Evolutionary conservation across 2,329 filamentous ascomycete species (phyloP), one percentile per base, ranked within the genome.

Genomic region (Hypoxylon sp.): DNA sequence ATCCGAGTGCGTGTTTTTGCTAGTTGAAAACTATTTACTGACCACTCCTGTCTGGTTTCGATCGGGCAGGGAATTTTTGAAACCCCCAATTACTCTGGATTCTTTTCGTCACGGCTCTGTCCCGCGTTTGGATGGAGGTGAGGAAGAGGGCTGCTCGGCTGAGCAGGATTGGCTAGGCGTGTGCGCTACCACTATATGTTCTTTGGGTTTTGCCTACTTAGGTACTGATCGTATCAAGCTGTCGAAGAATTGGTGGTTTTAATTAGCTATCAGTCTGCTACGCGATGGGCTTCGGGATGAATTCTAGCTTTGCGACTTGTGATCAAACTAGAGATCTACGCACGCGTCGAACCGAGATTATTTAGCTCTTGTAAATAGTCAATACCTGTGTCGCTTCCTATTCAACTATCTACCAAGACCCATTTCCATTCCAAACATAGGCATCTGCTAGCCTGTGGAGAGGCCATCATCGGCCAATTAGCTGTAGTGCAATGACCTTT

Each of bases 1-100:
- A 89, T 93, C 91, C 88, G 91, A 93, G 90, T 88, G 87, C 86
- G 87, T 87, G 86, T 92, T 92, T 91, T 92, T 93, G 91, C 91
- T 93, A 91, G 90, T 92, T 92, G 90, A 91, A 91, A 92, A 91
- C 90, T 92, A 91, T 84, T 85, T 84, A 85, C 87, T 91, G 90
- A 92, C 90, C 85, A 85, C 91, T 93, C 83, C 83, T 85, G 81
- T 74, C 84, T 86, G 87, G 88, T 84, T 85, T 84, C 83, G 83
- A 85, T 83, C 85, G 85, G 87, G 81, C 82, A 85, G 84, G 90
- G 90, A 93, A 93, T 93, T 89, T 93, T 93, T 92, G 90, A 81
- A 87, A 84, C 75, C 75, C 75, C 77, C 78, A 71, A 61, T 75
- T 73, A 19, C 37, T 74, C 60, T 71, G 25, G 39, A 72, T 75